Conservation (phyloP, 2,329 filamentous ascomycete species). For the Cryphonectria carpinicola region DNA sequence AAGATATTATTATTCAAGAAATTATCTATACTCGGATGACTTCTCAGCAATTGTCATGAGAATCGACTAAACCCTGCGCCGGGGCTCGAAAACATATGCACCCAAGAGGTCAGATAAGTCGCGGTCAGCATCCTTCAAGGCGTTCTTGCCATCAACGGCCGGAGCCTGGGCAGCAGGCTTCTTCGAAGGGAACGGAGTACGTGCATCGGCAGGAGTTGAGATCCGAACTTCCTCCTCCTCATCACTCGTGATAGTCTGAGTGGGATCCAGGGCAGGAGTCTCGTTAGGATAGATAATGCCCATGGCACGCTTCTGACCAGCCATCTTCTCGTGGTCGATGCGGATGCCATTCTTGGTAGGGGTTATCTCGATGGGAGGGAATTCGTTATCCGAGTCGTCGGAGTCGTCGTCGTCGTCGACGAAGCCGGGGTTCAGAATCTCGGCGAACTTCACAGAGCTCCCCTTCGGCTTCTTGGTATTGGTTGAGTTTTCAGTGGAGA, state of each 20-base stretch:
- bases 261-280: not conserved
- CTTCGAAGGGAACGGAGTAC: not conserved
- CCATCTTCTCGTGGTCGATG: conserved; percentile 1
- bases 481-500: conserved; percentile 23
- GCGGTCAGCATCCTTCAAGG: not conserved
- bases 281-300: not conserved
- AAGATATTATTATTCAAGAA: too few relatives aligned
- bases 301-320: conserved; percentile 1
- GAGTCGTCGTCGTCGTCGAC: conserved; percentile 14
- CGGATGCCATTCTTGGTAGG: conserved; percentile 3
- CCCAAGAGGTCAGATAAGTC: not conserved
- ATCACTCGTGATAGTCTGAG: conserved; percentile 6
- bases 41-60: too few relatives aligned
- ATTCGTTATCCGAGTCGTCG: conserved; percentile 30
- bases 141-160: not conserved
- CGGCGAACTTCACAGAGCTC: conserved; percentile 55
- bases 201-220: not conserved
- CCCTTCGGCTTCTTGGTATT: conserved; percentile 42
- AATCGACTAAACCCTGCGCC: too few relatives aligned
- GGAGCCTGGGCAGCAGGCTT: not conserved
- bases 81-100: too few relatives aligned
- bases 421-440: conserved; percentile 32
- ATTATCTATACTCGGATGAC: too few relatives aligned
- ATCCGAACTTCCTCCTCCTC: conserved; percentile 9
- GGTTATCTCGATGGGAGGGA: not conserved